Conservation (phyloP, 192 early-diverging fungal species). For the Radiomyces spectabilis region DNA sequence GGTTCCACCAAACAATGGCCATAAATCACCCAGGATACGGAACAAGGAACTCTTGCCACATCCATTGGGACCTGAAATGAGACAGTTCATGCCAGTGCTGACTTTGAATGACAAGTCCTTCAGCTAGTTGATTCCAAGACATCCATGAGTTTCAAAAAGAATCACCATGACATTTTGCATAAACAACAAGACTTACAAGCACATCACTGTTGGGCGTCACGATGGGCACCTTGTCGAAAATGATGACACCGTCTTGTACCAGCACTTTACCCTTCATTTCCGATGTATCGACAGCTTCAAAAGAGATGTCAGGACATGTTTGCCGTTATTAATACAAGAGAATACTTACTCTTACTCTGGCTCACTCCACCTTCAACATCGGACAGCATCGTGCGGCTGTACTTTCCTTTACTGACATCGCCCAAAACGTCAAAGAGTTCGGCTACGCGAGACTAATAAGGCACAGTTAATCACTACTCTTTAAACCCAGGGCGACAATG, state of each 20-base stretch:
- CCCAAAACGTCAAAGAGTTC: conserved; percentile 50
- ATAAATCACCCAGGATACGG: conserved; percentile 57
- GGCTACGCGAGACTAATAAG: conserved; percentile 39
- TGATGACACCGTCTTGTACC: conserved; percentile 45
- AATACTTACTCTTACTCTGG: no score
- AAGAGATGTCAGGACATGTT: conserved; percentile 2
- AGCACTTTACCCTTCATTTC: conserved; percentile 44
- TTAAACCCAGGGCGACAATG: no score
- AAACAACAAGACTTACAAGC: no score
- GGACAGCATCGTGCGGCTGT: conserved; percentile 44
- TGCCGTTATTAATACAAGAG: background rate
- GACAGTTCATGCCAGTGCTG: conserved; percentile 61
- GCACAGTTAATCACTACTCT: no score
- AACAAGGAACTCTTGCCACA: conserved; percentile 56
- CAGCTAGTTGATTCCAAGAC: conserved; percentile 34
- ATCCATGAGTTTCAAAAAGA: no score
- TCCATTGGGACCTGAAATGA: conserved; percentile 64
- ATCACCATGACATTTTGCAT: no score
- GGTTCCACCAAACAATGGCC: conserved; percentile 56
- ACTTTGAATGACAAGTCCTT: conserved; percentile 67
- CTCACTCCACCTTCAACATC: conserved; percentile 27
- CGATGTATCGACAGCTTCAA: conserved; percentile 32
- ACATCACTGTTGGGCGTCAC: conserved; percentile 68
- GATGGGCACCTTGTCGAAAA: conserved; percentile 71
- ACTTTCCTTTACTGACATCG: conserved; percentile 48